These are phyloP conservation scores for Fusarium pilosicola DNA, from an alignment of 2,329 filamentous ascomycete species.

Conservation along the genomic window DNA sequence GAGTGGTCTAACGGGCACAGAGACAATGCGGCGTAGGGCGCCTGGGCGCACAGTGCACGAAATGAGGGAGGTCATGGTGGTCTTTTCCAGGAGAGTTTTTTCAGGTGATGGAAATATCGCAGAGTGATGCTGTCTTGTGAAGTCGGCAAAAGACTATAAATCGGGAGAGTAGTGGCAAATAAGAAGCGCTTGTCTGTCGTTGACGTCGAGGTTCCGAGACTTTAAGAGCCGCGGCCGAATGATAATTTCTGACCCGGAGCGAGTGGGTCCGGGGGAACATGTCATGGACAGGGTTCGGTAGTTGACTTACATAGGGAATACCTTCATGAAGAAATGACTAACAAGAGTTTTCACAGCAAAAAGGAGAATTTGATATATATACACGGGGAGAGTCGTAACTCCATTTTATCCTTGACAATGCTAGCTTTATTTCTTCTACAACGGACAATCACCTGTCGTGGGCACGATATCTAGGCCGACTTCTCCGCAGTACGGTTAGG, in stretches of 20 bases:
- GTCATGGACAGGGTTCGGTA: constrained; percentile 4
- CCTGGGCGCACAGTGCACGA: constrained; percentile 38
- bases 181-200: constrained; percentile 13
- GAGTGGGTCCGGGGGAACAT: constrained; percentile 36
- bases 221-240: constrained; percentile 36
- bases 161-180: constrained; percentile 13
- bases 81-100: background rate
- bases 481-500: constrained; percentile 33
- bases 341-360: background rate
- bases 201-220: constrained; percentile 35
- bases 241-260: constrained; percentile 29
- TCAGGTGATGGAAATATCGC: background rate
- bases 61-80: constrained; percentile 36
- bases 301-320: background rate
- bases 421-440: constrained; percentile 1
- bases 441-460: background rate
- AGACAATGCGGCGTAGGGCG: constrained; percentile 32
- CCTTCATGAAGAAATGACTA: background rate
- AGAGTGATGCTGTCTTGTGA: background rate
- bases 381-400: background rate
- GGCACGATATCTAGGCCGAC: constrained; percentile 15
- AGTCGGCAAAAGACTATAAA: background rate
- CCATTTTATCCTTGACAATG: constrained; percentile 18
- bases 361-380: background rate
- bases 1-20: constrained; percentile 33